These are phyloP conservation scores for Helianthus tuberosus DNA, from an alignment of 129 eudicot genomes.

Conservation along the genomic window DNA sequence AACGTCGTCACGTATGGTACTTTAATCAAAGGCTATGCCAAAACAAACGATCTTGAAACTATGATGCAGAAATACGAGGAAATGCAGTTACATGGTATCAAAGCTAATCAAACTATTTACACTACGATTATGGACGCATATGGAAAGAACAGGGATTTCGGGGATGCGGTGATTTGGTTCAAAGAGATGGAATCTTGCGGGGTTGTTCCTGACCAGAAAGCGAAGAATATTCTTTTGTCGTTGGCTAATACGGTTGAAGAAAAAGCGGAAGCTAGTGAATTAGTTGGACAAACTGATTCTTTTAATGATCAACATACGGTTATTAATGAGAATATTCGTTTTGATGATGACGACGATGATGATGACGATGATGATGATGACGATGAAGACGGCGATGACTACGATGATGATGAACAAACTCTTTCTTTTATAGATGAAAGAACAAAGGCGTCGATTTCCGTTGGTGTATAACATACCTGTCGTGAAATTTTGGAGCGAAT, in stretches of 20 bases:
- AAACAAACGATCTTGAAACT: slow-evolving; percentile 59
- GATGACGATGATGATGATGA: slow-evolving; percentile 24
- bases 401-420: not conserved
- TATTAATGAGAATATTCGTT: slow-evolving; percentile 29
- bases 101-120: slow-evolving; percentile 67
- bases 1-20: slow-evolving; percentile 80
- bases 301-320: slow-evolving; percentile 9
- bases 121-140: slow-evolving; percentile 98
- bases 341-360: slow-evolving; percentile 39
- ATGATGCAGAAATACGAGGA: slow-evolving; percentile 88
- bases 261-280: slow-evolving; percentile 55
- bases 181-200: slow-evolving; percentile 82
- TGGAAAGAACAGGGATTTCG: slow-evolving; percentile 80
- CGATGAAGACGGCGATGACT: not conserved
- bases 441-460: slow-evolving; percentile 28
- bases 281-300: slow-evolving; percentile 44
- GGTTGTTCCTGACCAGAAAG: slow-evolving; percentile 81
- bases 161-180: slow-evolving; percentile 80
- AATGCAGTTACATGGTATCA: slow-evolving; percentile 65
- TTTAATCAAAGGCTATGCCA: slow-evolving; percentile 86
- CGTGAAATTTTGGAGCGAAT: slow-evolving; percentile 34
- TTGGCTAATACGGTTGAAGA: slow-evolving; percentile 82
- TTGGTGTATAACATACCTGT: slow-evolving; percentile 17
- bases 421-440: slow-evolving; percentile 29
- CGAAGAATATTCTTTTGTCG: slow-evolving; percentile 81